Conservation (phyloP, 1,284 basidiomycete species). For the Sporisorium graminicola region DNA sequence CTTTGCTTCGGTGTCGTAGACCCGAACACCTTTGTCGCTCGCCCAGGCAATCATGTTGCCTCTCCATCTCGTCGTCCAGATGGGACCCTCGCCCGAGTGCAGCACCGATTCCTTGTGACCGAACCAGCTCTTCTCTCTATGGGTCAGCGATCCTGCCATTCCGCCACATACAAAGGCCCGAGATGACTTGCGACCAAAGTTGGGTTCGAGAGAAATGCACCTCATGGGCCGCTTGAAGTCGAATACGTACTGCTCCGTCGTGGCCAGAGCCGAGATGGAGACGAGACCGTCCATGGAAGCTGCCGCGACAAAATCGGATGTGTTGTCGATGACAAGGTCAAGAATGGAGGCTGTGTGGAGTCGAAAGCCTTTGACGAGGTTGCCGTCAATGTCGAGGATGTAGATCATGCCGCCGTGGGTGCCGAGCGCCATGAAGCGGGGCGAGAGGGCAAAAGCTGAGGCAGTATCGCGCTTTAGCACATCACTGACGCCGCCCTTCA, state of each 20-base stretch:
- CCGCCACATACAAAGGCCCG: constrained; percentile 94
- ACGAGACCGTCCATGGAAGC: constrained; percentile 96
- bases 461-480: constrained; percentile 84
- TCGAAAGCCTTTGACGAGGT: constrained; percentile 88
- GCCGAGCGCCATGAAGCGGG: constrained; percentile 78
- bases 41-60: constrained; percentile 93
- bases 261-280: constrained; percentile 85
- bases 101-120: constrained; percentile 91
- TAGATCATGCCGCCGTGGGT: constrained; percentile 93
- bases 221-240: constrained; percentile 94
- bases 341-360: constrained; percentile 91
- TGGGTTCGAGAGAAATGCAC: constrained; percentile 88
- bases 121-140: constrained; percentile 96
- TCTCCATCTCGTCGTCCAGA: constrained; percentile 91
- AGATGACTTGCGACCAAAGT: constrained; percentile 83
- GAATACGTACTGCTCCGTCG: constrained; percentile 84
- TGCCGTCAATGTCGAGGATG: constrained; percentile 82
- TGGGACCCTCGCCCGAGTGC: constrained; percentile 90
- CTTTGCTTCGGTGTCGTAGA: constrained; percentile 86
- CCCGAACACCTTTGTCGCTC: constrained; percentile 93
- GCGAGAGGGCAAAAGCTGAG: constrained; percentile 75
- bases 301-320: constrained; percentile 89
- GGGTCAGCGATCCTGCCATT: constrained; percentile 84
- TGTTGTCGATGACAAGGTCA: constrained; percentile 86
- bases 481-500: constrained; percentile 81